Percentiles rank a stretch among this genome's conserved stretches.
Evolutionary conservation across 805 yeast genomes (phyloP).

Genomic region (Teunomyces tritomae): DNA sequence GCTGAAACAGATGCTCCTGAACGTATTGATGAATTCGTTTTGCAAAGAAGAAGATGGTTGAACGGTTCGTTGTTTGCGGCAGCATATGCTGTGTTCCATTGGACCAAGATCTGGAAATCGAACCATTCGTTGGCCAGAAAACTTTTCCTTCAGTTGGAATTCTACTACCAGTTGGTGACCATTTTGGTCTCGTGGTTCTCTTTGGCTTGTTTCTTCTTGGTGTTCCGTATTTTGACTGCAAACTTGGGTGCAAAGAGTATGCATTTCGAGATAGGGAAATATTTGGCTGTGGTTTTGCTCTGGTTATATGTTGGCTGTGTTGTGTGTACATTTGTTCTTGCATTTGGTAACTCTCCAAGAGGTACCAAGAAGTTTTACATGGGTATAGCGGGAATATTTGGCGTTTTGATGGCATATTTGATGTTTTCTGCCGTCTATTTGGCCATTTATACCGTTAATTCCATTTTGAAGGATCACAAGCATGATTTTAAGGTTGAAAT

Average conservation of each 20-base stretch:
- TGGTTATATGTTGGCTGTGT: constrained; percentile 84
- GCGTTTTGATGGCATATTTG: constrained; percentile 85
- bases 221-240: constrained; percentile 84
- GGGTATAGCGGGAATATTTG: constrained; percentile 74
- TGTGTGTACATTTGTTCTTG: constrained; percentile 80
- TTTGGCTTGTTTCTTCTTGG: constrained; percentile 84
- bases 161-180: constrained; percentile 79
- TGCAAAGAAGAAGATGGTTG: constrained; percentile 97
- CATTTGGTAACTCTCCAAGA: constrained; percentile 91
- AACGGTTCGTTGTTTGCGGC: constrained; percentile 99
- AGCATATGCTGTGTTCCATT: constrained; percentile 79
- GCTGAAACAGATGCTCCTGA: constrained; percentile 99
- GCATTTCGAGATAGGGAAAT: constrained; percentile 68
- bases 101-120: constrained; percentile 84
- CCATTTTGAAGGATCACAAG: constrained; percentile 45
- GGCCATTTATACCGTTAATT: constrained; percentile 68
- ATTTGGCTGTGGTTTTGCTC: constrained; percentile 72
- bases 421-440: constrained; percentile 82
- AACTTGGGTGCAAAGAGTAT: constrained; percentile 66
- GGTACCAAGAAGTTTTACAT: constrained; percentile 82
- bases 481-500: constrained; percentile 41
- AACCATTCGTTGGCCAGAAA: constrained; percentile 82
- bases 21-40: constrained; percentile 85
- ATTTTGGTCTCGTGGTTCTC: constrained; percentile 89
- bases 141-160: constrained; percentile 79